Evolutionary conservation across 805 yeast genomes (phyloP), one percentile per base, ranked within the genome.

Genomic region (Saccharomyces mikatae): DNA sequence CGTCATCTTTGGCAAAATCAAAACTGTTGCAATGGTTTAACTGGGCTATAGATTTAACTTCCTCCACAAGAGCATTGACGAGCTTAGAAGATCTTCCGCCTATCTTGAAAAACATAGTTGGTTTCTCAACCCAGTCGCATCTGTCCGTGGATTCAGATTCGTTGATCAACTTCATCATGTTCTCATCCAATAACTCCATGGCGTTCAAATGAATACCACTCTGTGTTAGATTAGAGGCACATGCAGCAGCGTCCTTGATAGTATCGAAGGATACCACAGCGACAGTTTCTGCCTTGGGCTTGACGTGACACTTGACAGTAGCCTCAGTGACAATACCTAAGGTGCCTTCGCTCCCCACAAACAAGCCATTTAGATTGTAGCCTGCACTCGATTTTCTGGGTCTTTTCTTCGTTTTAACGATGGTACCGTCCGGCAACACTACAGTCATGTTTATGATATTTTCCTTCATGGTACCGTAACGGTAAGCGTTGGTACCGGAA

Each of bases 341-440:
- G 0, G 95, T 87, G 6, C 95, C 94, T 62, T 87, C 94, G 47
- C 86, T 77, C 0, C 95, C 94, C 51, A 84, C 74, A 64, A 87
- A 85, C 55, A 87, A 68, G n/a, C 86, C 84, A 50, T 87, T 87
- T 65, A 87, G 73, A 62, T 86, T 86, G 65, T 87, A 87, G 11
- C 95, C 95, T 8, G 92, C 91, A 58, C 87, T 78, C 1, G 90
- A 80, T 61, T 87, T 87, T 62, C 87, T 77, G 3, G 94, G 91
- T 65, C 94, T 76, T 60, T 79, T 81, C 56, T 81, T 80, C 1
- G 95, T 87, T 71, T 84, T 87, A 50, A 87, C 74, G 32, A 87
- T 72, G 1, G 90, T 83, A 1, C 95, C 95, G 69, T 87, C 95
- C 13, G 94, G 87, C 48, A 87, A 69, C 6, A 87, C 94, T 24